Evolutionary conservation across 2,329 filamentous ascomycete species (phyloP).

Genomic region (Epicoccum nigrum): DNA sequence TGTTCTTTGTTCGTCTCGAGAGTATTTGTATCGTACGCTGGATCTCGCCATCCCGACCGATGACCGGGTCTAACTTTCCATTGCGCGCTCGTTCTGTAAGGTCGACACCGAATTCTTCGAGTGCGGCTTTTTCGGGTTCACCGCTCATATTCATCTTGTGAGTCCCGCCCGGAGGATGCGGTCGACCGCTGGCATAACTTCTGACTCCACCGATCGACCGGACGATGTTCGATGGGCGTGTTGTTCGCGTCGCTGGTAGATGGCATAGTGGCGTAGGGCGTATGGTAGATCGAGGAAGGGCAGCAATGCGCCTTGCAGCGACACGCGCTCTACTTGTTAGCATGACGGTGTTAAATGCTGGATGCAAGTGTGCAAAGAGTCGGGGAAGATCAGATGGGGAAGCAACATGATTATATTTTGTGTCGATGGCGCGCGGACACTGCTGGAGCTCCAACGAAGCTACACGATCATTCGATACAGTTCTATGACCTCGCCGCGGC

Average conservation of each 20-base stretch:
- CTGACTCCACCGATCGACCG: slow-evolving; percentile 55
- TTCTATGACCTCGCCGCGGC: slow-evolving; percentile 23
- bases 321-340: slow-evolving; percentile 44
- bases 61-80: slow-evolving; percentile 94
- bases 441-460: slow-evolving; percentile 29
- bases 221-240: slow-evolving; percentile 22
- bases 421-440: slow-evolving; percentile 26
- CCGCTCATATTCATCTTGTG: slow-evolving; percentile 90
- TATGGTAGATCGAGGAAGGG: slow-evolving; percentile 20
- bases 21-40: slow-evolving; percentile 93
- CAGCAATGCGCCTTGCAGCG: slow-evolving; percentile 44
- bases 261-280: slow-evolving; percentile 31
- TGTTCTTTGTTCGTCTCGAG: slow-evolving; percentile 92
- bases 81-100: slow-evolving; percentile 82
- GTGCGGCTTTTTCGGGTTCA: slow-evolving; percentile 78
- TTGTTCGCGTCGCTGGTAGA: slow-evolving; percentile 27
- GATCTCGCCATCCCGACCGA: slow-evolving; percentile 89
- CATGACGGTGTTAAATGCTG: slow-evolving; percentile 32
- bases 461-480: slow-evolving; percentile 29
- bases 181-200: slow-evolving; percentile 64
- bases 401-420: slow-evolving; percentile 33
- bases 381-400: slow-evolving; percentile 6
- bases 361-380: slow-evolving; percentile 7
- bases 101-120: slow-evolving; percentile 91
- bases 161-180: slow-evolving; percentile 88